Evolutionary conservation across 139 green algal species (phyloP).

Genomic region (Picochlorum sp.): DNA sequence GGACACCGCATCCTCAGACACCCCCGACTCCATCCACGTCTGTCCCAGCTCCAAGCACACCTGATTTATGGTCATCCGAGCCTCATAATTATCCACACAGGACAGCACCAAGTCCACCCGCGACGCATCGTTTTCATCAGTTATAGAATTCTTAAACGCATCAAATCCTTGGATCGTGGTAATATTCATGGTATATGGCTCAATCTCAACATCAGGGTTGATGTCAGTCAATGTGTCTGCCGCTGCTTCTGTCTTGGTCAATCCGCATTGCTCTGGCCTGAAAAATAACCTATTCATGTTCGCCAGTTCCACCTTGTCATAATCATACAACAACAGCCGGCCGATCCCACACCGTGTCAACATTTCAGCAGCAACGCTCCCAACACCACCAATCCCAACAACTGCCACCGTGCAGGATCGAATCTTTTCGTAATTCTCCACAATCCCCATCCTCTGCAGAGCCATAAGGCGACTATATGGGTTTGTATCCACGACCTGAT

Average conservation of each 20-base stretch:
- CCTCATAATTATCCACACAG: constrained; percentile 99
- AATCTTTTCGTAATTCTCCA: constrained; percentile 88
- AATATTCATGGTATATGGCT: constrained; percentile 93
- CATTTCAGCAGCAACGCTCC: constrained; percentile 94
- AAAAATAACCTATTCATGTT: constrained; percentile 99
- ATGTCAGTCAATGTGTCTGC: constrained; percentile 75
- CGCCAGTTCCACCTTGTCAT: constrained; percentile 93
- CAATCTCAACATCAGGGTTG: constrained; percentile 87
- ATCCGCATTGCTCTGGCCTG: constrained; percentile 85
- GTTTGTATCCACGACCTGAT: constrained; percentile 78
- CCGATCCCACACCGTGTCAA: constrained; percentile 90
- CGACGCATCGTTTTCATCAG: constrained; percentile 20
- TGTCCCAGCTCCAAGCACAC: constrained; percentile 91
- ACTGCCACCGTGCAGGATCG: constrained; percentile 68
- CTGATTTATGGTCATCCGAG: constrained; percentile 95
- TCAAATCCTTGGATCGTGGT: constrained; percentile 89
- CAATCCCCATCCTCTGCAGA: constrained; percentile 94
- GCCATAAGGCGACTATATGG: constrained; percentile 89
- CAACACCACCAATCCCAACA: constrained; percentile 88
- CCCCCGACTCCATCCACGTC: constrained; percentile 92
- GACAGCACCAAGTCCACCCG: constrained; percentile 87
- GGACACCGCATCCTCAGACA: constrained; percentile 90
- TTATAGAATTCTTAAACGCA: constrained; percentile 51
- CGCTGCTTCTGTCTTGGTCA: constrained; percentile 96
- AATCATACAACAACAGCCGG: constrained; percentile 89